phyloP scores from a whole-genome alignment of 2,329 filamentous ascomycete genomes.

The Periconia sp. region DNA sequence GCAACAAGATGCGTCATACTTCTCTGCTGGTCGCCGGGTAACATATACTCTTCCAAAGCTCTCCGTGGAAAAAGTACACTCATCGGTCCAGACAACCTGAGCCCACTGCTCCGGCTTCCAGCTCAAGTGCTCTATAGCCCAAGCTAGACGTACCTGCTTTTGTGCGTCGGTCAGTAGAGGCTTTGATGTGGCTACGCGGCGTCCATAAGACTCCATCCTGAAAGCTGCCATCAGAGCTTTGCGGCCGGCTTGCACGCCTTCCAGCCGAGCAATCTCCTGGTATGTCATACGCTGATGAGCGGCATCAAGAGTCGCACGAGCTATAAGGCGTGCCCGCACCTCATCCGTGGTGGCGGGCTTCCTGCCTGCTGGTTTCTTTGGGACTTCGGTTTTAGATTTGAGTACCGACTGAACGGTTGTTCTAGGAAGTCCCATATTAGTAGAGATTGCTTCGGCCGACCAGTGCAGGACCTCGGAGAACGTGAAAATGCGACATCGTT shows the following conservation, averaged over 20 bases:
- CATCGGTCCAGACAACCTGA: constrained; percentile 16
- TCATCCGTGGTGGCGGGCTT: constrained; percentile 1
- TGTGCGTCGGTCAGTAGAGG: constrained; percentile 16
- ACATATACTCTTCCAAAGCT: constrained; percentile 15
- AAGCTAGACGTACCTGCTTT: constrained; percentile 13
- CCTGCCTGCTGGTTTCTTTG: constrained; percentile 1
- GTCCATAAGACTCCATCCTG: constrained; percentile 12
- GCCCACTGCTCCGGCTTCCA: constrained; percentile 14
- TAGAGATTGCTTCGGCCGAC: constrained; percentile 2
- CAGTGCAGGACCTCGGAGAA: background rate
- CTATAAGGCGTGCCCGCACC: constrained; percentile 6
- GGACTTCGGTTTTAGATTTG: constrained; percentile 1
- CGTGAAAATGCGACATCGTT: constrained; percentile 8
- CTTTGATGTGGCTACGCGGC: constrained; percentile 15
- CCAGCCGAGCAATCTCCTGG: constrained; percentile 12
- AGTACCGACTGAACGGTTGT: constrained; percentile 7
- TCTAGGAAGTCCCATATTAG: constrained; percentile 3
- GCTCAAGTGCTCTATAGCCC: constrained; percentile 11
- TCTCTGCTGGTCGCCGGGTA: constrained; percentile 15
- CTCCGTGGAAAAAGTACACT: constrained; percentile 13
- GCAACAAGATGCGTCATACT: constrained; percentile 17
- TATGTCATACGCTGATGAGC: constrained; percentile 8
- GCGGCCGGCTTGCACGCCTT: constrained; percentile 13
- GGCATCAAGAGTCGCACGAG: constrained; percentile 9
- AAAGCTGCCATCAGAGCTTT: constrained; percentile 14